Base-by-base conservation (phyloP, 169 alveolate species). In the Cryptosporidium felis region DNA sequence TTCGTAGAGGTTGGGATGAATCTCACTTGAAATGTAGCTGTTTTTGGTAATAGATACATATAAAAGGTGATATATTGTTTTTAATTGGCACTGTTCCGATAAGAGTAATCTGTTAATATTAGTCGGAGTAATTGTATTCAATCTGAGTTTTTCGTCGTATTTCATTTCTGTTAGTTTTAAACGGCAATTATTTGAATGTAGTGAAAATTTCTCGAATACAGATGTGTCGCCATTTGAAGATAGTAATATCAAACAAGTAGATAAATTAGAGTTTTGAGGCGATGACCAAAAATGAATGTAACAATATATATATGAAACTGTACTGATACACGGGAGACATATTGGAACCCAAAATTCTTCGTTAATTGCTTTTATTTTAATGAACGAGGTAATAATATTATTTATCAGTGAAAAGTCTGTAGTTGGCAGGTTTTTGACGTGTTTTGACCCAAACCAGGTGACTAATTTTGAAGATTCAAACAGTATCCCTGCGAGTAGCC, bases 401-500 rank as follows among this genome's bases (percentile, higher is more conserved):
- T 53, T 74, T 49, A 74, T 16, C 34, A 74, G 46, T 12, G 67
- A 49, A 28, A 74, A 53, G 5, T 74, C 85, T 34, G 85, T 74
- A 3, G 74, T 38, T n/a, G 85, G 85, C 21, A 74, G 34, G 34
- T 53, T 41, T 53, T 30, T 49, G 56, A 74, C 56, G 41, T 74
- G 56, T 36, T 74, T 74, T 51, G 85, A 74, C 9, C 85, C 85
- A 21, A 74, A 74, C 85, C 85, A 74, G 41, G 85, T 28, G 30
- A 74, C 58, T 12, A 74, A 38, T 36, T 61, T 60, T 36, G 28
- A 21, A 30, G 65, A 74, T 21, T 40, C 66, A 56, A 74, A 74
- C 67, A 74, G 18, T 36, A 42, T 45, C 10, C 85, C 85, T 38
- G 74, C 85, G 3, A 74, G 26, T 36, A 74, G 49, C 60, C 42